Evolutionary conservation across 2,329 filamentous ascomycete species (phyloP), one percentile per base, ranked within the genome.

Genomic region (Thyridium curvatum): DNA sequence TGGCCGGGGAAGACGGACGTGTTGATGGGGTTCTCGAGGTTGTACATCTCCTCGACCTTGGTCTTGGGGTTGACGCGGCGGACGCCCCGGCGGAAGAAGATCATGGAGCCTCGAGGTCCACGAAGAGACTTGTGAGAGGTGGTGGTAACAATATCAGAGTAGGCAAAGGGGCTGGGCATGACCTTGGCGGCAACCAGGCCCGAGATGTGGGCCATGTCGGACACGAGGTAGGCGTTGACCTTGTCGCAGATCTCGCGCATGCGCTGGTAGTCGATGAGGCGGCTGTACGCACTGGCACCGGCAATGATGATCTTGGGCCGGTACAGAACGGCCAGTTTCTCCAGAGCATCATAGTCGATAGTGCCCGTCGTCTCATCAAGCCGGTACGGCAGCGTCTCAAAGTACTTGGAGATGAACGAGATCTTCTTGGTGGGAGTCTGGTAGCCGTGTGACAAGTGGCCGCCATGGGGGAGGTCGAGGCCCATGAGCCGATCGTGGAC

Each of bases 381-480:
- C 43, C 88, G 83, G 72, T 98, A 98, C 5, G 93, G 93, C 46
- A 98, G 71, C 29, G 93, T 98, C 71, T 98, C 93, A 61, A 98
- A 98, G 71, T 98, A 98, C 60, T 94, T 97, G 41, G 91, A 97
- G 49, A 98, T 82, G 54, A 90, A 89, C n/a, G 91, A 97, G 61
- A 98, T 97, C 77, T 90, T 91, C 65, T 84, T 88, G 38, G 83
- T 83, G 3, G 93, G 88, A 15, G 87, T 97, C 67, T 98, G 93
- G 67, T 98, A 98, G 46, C 93, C 93, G 66, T 98, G 93, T 34
- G 86, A 94, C 54, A 98, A 71, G 65, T 98, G 93, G 44, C 93
- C 93, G 48, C 93, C 93, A 60, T 98, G 93, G 34, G 93, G 93
- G 12, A 98, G 79, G 59, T 98, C 93, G 44, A 98, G 78, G 46